Conservation (phyloP, 2,329 filamentous ascomycete genomes). For the Pestalotiopsis sp. region DNA sequence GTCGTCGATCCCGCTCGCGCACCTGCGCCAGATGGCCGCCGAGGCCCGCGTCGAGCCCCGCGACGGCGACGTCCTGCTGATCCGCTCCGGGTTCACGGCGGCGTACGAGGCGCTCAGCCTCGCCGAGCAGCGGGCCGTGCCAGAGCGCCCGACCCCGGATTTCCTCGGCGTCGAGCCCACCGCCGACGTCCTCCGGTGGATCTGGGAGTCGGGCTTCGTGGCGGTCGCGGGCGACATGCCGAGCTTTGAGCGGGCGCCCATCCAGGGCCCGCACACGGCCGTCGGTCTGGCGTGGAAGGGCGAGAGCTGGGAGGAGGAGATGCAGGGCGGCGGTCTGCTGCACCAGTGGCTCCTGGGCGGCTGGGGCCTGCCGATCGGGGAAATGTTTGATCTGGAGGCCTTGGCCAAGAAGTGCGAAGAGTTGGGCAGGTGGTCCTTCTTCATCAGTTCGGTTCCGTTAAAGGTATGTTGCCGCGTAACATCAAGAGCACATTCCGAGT, state of each 20-base stretch:
- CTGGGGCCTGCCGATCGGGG: constrained; percentile 55
- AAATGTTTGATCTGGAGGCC: constrained; percentile 48
- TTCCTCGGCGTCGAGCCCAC: constrained; percentile 43
- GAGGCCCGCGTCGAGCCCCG: constrained; percentile 37
- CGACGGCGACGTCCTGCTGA: constrained; percentile 40
- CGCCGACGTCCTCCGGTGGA: constrained; percentile 39
- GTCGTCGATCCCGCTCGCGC: constrained; percentile 20
- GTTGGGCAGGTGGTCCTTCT: constrained; percentile 40
- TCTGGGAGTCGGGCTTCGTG: constrained; percentile 48
- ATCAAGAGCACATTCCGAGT: neutral
- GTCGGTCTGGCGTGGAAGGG: constrained; percentile 13
- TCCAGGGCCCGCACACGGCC: constrained; percentile 32
- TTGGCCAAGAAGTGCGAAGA: constrained; percentile 37
- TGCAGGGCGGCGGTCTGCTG: constrained; percentile 18
- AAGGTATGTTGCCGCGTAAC: constrained; percentile 23
- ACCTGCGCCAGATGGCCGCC: constrained; percentile 35
- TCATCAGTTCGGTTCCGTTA: constrained; percentile 41
- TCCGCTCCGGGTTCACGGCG: constrained; percentile 38
- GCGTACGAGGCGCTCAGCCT: constrained; percentile 30
- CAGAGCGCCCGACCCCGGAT: constrained; percentile 27
- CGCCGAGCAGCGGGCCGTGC: constrained; percentile 26
- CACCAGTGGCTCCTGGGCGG: constrained; percentile 48
- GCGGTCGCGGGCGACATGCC: constrained; percentile 47
- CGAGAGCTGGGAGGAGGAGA: constrained; percentile 10
- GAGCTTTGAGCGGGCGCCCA: constrained; percentile 45